These are phyloP conservation scores for Sporopachydermia lactativora DNA, from an alignment of 805 yeast genomes.

Conservation along the genomic window DNA sequence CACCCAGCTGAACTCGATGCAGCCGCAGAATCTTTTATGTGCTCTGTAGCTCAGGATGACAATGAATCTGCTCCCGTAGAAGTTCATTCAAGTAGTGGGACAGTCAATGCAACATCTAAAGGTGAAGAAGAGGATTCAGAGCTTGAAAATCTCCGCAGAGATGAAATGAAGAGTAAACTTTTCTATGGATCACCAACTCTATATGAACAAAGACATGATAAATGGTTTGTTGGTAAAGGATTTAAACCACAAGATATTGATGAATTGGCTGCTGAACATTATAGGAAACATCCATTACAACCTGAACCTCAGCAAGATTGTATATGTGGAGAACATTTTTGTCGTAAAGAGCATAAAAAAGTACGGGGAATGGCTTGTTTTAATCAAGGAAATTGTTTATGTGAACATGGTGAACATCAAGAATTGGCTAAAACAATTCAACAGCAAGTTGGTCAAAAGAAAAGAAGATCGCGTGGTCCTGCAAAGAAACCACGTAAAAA, in stretches of 20 bases:
- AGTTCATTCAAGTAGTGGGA: no score
- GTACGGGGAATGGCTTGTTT: background rate
- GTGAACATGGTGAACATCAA: background rate
- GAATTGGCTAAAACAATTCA: background rate
- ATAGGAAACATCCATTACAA: no score
- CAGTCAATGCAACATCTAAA: no score
- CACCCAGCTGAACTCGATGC: no score
- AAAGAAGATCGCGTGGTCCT: background rate
- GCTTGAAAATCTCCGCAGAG: background rate
- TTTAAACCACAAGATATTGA: background rate
- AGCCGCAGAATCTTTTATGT: no score
- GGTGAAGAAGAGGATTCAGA: no score
- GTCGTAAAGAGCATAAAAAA: background rate
- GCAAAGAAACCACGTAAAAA: background rate
- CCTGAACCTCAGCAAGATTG: background rate
- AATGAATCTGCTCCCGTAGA: no score
- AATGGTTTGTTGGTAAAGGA: background rate
- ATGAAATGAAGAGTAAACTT: background rate
- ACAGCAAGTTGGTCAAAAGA: background rate
- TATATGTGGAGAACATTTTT: constrained; percentile 1
- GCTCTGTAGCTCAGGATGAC: no score
- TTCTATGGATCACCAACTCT: background rate
- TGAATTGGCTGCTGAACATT: no score
- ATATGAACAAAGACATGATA: background rate
- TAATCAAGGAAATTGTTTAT: background rate